Evolutionary conservation across 805 yeast genomes (phyloP).

Genomic region (Groenewaldozyma tartarivorans): DNA sequence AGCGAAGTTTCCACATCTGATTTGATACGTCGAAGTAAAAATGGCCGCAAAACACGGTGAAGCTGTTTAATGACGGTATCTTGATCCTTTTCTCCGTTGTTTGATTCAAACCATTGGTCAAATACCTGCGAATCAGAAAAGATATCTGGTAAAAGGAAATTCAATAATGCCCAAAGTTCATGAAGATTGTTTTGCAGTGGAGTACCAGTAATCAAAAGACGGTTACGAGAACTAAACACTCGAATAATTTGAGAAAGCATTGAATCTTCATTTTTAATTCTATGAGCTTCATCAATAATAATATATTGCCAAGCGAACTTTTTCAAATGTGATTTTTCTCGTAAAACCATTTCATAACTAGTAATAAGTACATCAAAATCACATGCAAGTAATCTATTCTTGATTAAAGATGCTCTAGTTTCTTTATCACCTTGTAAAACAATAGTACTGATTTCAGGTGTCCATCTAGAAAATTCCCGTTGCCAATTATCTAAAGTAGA

Average conservation of each 20-base stretch:
- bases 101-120: slow-evolving; percentile 81
- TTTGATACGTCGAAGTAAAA: slow-evolving; percentile 79
- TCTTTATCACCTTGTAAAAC: slow-evolving; percentile 89
- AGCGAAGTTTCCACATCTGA: slow-evolving; percentile 88
- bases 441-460: slow-evolving; percentile 81
- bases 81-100: slow-evolving; percentile 41
- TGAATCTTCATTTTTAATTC: slow-evolving; percentile 91
- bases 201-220: slow-evolving; percentile 88
- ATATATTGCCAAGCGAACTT: slow-evolving; percentile 90
- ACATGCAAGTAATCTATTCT: slow-evolving; percentile 50
- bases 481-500: slow-evolving; percentile 95
- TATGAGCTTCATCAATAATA: slow-evolving; percentile 91
- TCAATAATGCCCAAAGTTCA: slow-evolving; percentile 91
- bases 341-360: slow-evolving; percentile 86
- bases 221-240: slow-evolving; percentile 71
- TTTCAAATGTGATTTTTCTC: slow-evolving; percentile 73
- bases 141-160: slow-evolving; percentile 86
- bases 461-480: slow-evolving; percentile 90
- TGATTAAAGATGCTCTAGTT: slow-evolving; percentile 53
- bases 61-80: slow-evolving; percentile 80
- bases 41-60: slow-evolving; percentile 82
- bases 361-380: slow-evolving; percentile 86
- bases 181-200: slow-evolving; percentile 92
- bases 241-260: slow-evolving; percentile 88
- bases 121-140: slow-evolving; percentile 86